phyloP scores from a whole-genome alignment of 176 grass and related monocot genomes.

The Urochloa ruziziensis region DNA sequence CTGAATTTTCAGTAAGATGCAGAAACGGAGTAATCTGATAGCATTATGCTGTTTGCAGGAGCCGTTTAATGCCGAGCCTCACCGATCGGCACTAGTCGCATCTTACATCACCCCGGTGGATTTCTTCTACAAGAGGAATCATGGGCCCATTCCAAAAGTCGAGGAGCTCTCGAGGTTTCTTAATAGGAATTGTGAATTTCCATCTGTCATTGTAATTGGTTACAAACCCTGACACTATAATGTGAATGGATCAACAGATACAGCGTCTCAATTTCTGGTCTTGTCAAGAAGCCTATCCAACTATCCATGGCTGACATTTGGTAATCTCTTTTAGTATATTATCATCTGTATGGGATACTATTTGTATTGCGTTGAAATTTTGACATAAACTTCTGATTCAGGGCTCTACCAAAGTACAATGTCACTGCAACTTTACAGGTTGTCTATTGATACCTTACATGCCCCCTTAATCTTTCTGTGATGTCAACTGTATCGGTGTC shows the following conservation, averaged over 20 bases:
- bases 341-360: background rate
- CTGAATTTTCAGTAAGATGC: background rate
- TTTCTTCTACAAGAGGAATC: constrained; percentile 98
- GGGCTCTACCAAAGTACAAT: constrained; percentile 87
- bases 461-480: constrained; percentile 4
- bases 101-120: constrained; percentile 92
- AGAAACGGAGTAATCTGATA: background rate
- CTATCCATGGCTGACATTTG: constrained; percentile 80
- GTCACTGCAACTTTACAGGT: constrained; percentile 95
- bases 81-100: constrained; percentile 51
- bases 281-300: constrained; percentile 66
- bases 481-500: background rate
- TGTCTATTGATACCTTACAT: background rate
- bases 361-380: background rate
- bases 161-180: constrained; percentile 72
- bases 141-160: constrained; percentile 88
- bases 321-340: constrained; percentile 41
- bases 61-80: constrained; percentile 97
- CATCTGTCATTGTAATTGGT: background rate
- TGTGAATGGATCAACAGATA: constrained; percentile 59
- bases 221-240: constrained; percentile 10
- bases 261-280: constrained; percentile 65
- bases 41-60: constrained; percentile 54
- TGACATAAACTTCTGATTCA: constrained; percentile 43
- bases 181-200: background rate